Evolutionary conservation across 2,329 filamentous ascomycete genomes (phyloP), one percentile per base, ranked within the genome.

Genomic region (Sclerotinia minor): DNA sequence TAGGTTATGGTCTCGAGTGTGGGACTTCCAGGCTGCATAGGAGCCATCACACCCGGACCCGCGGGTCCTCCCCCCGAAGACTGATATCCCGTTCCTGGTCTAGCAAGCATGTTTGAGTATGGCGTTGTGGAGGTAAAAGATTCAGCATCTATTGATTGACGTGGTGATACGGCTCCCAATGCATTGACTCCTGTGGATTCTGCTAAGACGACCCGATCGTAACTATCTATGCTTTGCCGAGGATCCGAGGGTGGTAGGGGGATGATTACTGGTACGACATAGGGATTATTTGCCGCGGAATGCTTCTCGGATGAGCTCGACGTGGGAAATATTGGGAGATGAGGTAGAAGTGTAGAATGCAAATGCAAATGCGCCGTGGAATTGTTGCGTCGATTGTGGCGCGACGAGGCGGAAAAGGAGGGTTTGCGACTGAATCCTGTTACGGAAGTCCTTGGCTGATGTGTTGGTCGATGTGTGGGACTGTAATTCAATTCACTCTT

Each of bases 391-490:
- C 79, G 65, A 54, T 61, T 79, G 61, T 80, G 79, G 68, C 79
- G 74, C 19, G 69, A 68, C 49, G 72, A 77, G 17, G 80, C 78
- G 21, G 80, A 82, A 69, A 86, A 81, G 54, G 85, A 85, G 11
- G 83, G 71, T 74, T 84, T 86, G 72, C 84, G 84, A 67, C 80
- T 79, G 74, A 85, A 84, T 76, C 73, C 83, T 82, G 60, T 83
- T 82, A 66, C 24, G 24, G 76, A 84, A 81, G 76, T 69, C 15
- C 63, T 70, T 44, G 67, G 65, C 8, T 69, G 65, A 54, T 67
- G 59, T 38, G 45, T 44, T n/a, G 41, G 55, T 54, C 53, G 65
- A 41, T 59, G 45, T 8, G 55, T 53, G 21, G 65, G 67, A 47
- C 67, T 69, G 26, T 66, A 68, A 15, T 68, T 67, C 57, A 70